Base-by-base conservation (phyloP, 2,329 filamentous ascomycete genomes). In the Emergomyces africanus region DNA sequence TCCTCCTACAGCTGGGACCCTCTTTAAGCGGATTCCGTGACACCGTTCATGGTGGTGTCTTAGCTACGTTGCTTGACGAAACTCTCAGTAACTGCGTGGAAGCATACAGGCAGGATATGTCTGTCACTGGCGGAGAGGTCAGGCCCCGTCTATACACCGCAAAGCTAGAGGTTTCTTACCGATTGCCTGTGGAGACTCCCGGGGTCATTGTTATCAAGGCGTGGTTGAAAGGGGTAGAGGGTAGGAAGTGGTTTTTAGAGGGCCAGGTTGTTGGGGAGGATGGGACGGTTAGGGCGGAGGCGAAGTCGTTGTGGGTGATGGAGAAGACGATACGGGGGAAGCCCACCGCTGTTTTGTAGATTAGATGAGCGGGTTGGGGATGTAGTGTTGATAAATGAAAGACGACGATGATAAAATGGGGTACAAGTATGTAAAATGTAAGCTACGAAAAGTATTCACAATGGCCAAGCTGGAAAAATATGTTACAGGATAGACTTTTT, bases 241-340 rank as follows among this genome's bases (percentile, higher is more conserved):
- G 94, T 0, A 81, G 94, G 62, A 97, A 97, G 77, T 92, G 90
- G 14, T 96, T 90, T 90, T 90, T 96, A 0, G 86, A 88, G 74
- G 94, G 90, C 1, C 82, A 83, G 65, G 85, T 97, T 66, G 90
- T 96, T 80, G 83, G 83, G 9, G 81, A 85, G 72, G 77, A 80
- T 65, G 84, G 85, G 0, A 74, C 80, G 18, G 80, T 91, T 54
- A 72, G 96, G 61, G 90, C 87, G 8, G 89, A 95, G 74, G 92
- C 89, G 0, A 87, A 87, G 69, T 90, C 87, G 2, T 74, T 99
- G 65, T 97, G 95, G 49, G 20, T 59, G 9, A 37, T 54, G 57
- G 49, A 51, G 39, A 59, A 30, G 35, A 20, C 25, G 10, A 14
- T 3, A 25, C 14, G 35, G 15, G 55, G 39, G 54, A 44, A 39